Conservation (phyloP, 805 yeast species). For the Nakazawaea ernobii region DNA sequence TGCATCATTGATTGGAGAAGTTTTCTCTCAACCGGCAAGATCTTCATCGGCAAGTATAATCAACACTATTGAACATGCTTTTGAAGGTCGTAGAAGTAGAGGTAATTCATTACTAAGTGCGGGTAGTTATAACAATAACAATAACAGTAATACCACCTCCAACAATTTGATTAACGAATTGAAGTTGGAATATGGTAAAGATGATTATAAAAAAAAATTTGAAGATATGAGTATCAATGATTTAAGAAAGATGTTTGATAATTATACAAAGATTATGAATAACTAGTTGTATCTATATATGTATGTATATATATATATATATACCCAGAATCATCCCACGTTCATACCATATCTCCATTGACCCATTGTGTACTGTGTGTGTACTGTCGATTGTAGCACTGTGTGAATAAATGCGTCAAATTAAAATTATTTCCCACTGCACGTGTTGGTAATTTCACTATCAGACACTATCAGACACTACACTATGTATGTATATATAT, state of each 20-base stretch:
- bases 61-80: conserved; percentile 26
- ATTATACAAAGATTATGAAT: conserved; percentile 21
- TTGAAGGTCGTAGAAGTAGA: conserved; percentile 26
- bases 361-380: no score
- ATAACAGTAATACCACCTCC: no score
- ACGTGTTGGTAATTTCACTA: no score
- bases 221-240: conserved; percentile 24
- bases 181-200: not conserved
- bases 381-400: no score
- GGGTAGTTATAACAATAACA: not conserved
- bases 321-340: not conserved
- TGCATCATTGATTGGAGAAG: conserved; percentile 5
- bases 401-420: no score
- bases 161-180: not conserved
- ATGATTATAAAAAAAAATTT: conserved; percentile 17
- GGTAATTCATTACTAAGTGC: conserved; percentile 17
- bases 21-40: not conserved
- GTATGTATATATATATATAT: not conserved
- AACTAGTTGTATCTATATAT: not conserved
- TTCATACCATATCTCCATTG: no score
- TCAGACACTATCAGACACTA: no score
- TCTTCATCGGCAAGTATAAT: conserved; percentile 13
- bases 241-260: conserved; percentile 21
- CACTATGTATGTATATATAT: no score
- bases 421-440: no score